These are phyloP conservation scores for Castanospermum australe DNA, from an alignment of 306 rosid genomes.

Conservation along the genomic window DNA sequence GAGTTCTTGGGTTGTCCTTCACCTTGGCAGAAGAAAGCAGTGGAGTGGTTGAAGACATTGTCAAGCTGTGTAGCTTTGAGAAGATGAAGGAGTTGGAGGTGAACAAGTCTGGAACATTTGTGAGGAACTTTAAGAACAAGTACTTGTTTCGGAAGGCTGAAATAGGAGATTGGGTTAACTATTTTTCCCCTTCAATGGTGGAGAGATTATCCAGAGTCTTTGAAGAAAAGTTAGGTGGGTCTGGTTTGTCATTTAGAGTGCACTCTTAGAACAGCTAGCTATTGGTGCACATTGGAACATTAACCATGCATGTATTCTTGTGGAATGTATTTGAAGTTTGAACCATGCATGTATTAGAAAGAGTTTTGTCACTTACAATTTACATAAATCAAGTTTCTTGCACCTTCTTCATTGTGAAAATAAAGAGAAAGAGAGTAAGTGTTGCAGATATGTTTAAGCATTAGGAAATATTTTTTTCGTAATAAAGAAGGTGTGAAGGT, in stretches of 20 bases:
- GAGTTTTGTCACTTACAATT: no score
- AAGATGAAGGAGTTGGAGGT: slow-evolving; percentile 51
- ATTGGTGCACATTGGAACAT: background rate
- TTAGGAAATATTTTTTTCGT: no score
- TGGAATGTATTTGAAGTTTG: no score
- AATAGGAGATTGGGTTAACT: slow-evolving; percentile 52
- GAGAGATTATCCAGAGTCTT: slow-evolving; percentile 2
- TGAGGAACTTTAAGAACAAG: slow-evolving; percentile 35
- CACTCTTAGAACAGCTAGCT: background rate
- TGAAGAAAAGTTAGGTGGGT: slow-evolving; percentile 19
- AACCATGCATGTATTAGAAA: no score
- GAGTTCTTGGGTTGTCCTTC: slow-evolving; percentile 33
- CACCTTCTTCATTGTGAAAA: no score
- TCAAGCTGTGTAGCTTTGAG: slow-evolving; percentile 44
- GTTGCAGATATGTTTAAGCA: no score
- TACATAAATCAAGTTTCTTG: no score
- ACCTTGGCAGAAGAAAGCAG: slow-evolving; percentile 39
- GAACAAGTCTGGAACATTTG: slow-evolving; percentile 40
- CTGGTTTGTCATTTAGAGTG: slow-evolving; percentile 14
- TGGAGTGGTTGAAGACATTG: slow-evolving; percentile 41
- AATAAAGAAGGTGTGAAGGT: no score
- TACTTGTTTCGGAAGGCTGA: slow-evolving; percentile 48
- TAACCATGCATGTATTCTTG: no score
- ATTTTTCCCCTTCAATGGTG: slow-evolving; percentile 35
- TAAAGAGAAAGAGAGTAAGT: no score